Percentiles rank a stretch among this genome's conserved stretches.
Evolutionary conservation across 805 yeast genomes (phyloP).

Genomic region (Spathaspora arborariae): DNA sequence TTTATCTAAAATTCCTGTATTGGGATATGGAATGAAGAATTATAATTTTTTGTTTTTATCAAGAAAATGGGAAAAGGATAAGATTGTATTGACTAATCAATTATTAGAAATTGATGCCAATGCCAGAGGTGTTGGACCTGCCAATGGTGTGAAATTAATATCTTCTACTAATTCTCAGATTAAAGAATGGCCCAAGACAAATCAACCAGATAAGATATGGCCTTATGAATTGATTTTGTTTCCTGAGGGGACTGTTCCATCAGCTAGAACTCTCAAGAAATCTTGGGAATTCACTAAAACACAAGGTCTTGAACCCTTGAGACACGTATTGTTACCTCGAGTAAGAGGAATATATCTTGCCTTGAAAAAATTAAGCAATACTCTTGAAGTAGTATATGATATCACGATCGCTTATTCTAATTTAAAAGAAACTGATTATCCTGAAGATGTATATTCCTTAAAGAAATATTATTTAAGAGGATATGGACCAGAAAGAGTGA

Average conservation of each 20-base stretch:
- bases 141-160: slow-evolving; percentile 37
- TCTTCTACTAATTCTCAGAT: slow-evolving; percentile 8
- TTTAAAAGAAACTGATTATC: slow-evolving; percentile 56
- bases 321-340: slow-evolving; percentile 77
- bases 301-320: slow-evolving; percentile 44
- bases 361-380: slow-evolving; percentile 49
- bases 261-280: slow-evolving; percentile 57
- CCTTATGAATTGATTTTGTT: slow-evolving; percentile 68
- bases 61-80: slow-evolving; percentile 84
- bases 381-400: slow-evolving; percentile 67
- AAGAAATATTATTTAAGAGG: slow-evolving; percentile 64
- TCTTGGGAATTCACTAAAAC: slow-evolving; percentile 58
- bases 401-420: slow-evolving; percentile 82
- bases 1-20: slow-evolving; percentile 67
- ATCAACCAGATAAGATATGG: slow-evolving; percentile 20
- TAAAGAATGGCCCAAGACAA: slow-evolving; percentile 27
- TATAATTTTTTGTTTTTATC: slow-evolving; percentile 76
- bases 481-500: slow-evolving; percentile 62
- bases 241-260: slow-evolving; percentile 93
- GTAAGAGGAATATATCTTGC: slow-evolving; percentile 72
- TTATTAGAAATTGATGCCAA: slow-evolving; percentile 57
- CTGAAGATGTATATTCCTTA: slow-evolving; percentile 74
- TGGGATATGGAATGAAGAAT: slow-evolving; percentile 83
- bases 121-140: slow-evolving; percentile 54
- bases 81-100: slow-evolving; percentile 50